Base-by-base conservation (phyloP, 352 stramenopile species). In the Pythium insidiosum region DNA sequence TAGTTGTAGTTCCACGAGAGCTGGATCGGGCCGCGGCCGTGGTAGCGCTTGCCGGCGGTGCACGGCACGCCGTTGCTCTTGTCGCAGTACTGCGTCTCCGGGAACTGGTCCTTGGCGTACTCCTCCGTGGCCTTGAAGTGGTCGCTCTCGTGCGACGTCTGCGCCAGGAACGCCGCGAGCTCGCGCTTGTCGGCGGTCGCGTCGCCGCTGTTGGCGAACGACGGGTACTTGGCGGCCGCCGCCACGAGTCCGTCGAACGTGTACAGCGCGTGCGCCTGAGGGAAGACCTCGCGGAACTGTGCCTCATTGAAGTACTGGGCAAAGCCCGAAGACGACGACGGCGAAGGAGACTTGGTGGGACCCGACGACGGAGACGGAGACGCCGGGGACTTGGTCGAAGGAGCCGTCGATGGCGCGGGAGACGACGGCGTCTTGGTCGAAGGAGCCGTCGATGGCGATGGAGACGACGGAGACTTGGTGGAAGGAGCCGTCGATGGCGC, bases 1-100 rank as follows among this genome's bases (percentile, higher is more conserved):
- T 59, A 59, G 40, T 59, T 59, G 51, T 59, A 59, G 38, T 59
- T 59, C 51, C 51, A 59, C 10, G 51, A 47, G 6, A 59, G 16
- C 23, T 59, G 51, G 18, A 59, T 59, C 12, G 51, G 29, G 21
- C 51, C 51, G 20, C 51, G 51, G 23, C 51, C 49, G 26, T 57
- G 39, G 23, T 59, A 59, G 3, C 49, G 43, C 29, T 59, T 41
- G 1, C 31, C 38, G 15, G 23, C 5, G 18, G 24, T 30, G 30
- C 51, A 59, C 26, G 35, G 19, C 23, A 49, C 53, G 24, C 39
- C 39, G 24, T 18, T 23, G 2, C 30, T 44, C 26, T 24, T 29
- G 43, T 60, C 44, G 34, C 52, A 60, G 43, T 55, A 55, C 38
- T 53, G 22, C 18, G 13, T 21, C 29, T 31, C 25, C 6, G 23